Evolutionary conservation across 768 basidiomycete species (phyloP).

Genomic region (Suillus variegatus): DNA sequence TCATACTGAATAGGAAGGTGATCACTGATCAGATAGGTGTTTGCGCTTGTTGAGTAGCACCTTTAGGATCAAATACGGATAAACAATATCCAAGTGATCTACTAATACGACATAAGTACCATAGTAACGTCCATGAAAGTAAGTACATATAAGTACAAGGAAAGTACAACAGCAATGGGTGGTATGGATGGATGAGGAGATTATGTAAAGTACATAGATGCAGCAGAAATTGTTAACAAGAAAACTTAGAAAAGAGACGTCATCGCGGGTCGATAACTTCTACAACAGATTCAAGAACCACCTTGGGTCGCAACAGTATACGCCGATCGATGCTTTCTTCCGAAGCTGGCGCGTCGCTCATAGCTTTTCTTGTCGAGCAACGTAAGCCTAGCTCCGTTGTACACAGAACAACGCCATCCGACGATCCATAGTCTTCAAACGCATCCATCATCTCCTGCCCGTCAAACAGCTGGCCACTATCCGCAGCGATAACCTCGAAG

Average conservation of each 20-base stretch:
- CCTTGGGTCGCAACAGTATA: slow-evolving; percentile 69
- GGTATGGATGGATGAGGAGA: background rate
- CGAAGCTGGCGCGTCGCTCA: slow-evolving; percentile 27
- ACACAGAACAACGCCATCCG: slow-evolving; percentile 56
- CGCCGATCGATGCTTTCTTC: slow-evolving; percentile 55
- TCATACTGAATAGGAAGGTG: background rate
- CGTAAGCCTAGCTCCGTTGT: slow-evolving; percentile 74
- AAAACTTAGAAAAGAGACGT: background rate
- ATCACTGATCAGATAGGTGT: background rate
- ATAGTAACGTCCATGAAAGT: slow-evolving; percentile 14
- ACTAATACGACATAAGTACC: background rate
- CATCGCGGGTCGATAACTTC: slow-evolving; percentile 45
- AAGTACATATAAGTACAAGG: slow-evolving; percentile 21
- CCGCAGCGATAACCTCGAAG: slow-evolving; percentile 68
- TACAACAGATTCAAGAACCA: slow-evolving; percentile 71
- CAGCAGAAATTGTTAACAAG: background rate
- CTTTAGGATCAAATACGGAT: slow-evolving; percentile 10
- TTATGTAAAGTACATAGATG: slow-evolving; percentile 1
- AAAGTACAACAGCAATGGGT: slow-evolving; percentile 8
- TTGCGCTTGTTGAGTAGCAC: background rate
- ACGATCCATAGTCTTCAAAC: slow-evolving; percentile 59
- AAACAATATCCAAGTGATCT: slow-evolving; percentile 9
- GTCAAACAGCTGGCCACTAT: slow-evolving; percentile 53
- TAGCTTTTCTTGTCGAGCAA: slow-evolving; percentile 54
- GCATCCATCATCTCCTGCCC: slow-evolving; percentile 56